A percentile compares a stretch with the other conserved stretches of the same genome.
Conservation (phyloP, 2,329 filamentous ascomycete genomes). For the Grosmannia penicillata region DNA sequence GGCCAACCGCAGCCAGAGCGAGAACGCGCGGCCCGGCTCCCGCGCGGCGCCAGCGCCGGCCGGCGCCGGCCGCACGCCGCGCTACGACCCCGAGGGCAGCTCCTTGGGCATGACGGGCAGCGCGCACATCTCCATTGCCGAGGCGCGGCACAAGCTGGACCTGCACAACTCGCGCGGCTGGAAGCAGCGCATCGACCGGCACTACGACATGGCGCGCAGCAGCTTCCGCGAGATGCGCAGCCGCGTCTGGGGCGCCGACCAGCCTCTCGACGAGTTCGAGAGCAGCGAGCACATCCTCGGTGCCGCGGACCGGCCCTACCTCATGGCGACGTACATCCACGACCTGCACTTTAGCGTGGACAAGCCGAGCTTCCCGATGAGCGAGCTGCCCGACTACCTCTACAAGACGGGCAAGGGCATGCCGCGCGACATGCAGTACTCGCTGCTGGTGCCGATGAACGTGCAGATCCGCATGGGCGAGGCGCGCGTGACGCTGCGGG, state of each 20-base stretch:
- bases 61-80: conserved; percentile 28
- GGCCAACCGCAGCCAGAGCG: conserved; percentile 26
- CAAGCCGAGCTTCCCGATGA: conserved; percentile 80
- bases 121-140: conserved; percentile 57
- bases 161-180: conserved; percentile 78
- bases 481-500: conserved; percentile 68
- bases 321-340: conserved; percentile 67
- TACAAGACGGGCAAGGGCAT: conserved; percentile 92
- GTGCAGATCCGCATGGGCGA: conserved; percentile 84
- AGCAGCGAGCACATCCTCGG: conserved; percentile 76
- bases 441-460: conserved; percentile 78
- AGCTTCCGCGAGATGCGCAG: conserved; percentile 67
- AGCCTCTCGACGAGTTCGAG: conserved; percentile 65
- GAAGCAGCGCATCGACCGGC: conserved; percentile 77
- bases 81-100: conserved; percentile 70
- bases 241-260: conserved; percentile 69
- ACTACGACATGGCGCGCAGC: conserved; percentile 51
- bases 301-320: conserved; percentile 68
- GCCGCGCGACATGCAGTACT: conserved; percentile 81
- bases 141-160: conserved; percentile 63
- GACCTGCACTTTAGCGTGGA: conserved; percentile 78
- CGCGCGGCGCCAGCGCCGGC: conserved; percentile 13
- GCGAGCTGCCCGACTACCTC: conserved; percentile 70
- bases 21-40: conserved; percentile 27
- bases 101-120: conserved; percentile 53